Percentiles rank a stretch among this genome's conserved stretches.
Conservation (phyloP, 2,329 filamentous ascomycete species). For the Trichoderma pleuroti region DNA sequence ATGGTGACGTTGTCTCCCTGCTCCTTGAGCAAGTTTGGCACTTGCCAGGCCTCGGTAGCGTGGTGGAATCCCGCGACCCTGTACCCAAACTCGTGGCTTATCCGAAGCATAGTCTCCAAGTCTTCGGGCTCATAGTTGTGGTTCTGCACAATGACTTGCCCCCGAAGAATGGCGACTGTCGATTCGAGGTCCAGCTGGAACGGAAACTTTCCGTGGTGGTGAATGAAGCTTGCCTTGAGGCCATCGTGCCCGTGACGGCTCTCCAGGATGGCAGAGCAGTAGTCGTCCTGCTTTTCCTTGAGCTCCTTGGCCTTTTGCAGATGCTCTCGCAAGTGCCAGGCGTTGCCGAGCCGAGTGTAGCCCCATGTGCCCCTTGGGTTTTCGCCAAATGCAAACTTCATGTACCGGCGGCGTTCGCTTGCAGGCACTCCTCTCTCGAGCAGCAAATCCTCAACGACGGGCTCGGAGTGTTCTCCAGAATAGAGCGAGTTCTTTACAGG, state of each 20-base stretch:
- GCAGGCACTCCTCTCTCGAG: constrained; percentile 38
- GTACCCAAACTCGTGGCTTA: constrained; percentile 42
- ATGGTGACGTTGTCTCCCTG: constrained; percentile 40
- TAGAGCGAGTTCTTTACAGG: constrained; percentile 40
- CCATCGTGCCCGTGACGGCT: background rate
- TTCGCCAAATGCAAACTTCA: constrained; percentile 47
- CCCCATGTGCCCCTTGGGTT: constrained; percentile 39
- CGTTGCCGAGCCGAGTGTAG: constrained; percentile 40
- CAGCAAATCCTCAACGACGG: constrained; percentile 40
- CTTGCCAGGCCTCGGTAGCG: constrained; percentile 16
- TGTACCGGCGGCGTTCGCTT: constrained; percentile 35
- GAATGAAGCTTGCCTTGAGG: constrained; percentile 5
- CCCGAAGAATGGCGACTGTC: constrained; percentile 39
- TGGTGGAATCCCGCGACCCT: constrained; percentile 29
- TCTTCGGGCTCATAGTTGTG: constrained; percentile 46
- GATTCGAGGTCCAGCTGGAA: constrained; percentile 40
- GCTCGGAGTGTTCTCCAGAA: constrained; percentile 35
- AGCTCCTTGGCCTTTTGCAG: constrained; percentile 17
- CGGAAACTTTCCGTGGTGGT: constrained; percentile 24
- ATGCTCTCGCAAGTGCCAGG: constrained; percentile 39
- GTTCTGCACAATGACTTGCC: constrained; percentile 40
- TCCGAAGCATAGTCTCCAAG: constrained; percentile 41
- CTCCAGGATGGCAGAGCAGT: constrained; percentile 9
- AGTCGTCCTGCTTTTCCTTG: constrained; percentile 19
- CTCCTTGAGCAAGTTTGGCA: constrained; percentile 20